Conservation (phyloP, 257 asterid species). For the Solanum neorickii region DNA sequence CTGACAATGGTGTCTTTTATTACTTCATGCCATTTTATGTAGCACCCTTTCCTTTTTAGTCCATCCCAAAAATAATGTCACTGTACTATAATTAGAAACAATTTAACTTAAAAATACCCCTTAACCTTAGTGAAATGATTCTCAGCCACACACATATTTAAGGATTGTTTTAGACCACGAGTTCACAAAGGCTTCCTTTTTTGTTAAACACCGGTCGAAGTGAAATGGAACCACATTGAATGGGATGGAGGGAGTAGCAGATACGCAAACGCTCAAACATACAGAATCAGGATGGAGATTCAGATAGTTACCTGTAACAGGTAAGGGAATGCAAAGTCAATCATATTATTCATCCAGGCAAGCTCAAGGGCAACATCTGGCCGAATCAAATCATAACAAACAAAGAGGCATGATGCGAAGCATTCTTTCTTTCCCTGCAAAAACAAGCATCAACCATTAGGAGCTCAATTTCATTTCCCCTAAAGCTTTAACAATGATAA, state of each 20-base stretch:
- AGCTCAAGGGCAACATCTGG: slow-evolving; percentile 94
- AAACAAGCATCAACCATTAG: not conserved
- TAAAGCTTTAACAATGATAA: not conserved
- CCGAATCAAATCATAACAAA: slow-evolving; percentile 89
- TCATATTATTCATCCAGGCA: slow-evolving; percentile 94
- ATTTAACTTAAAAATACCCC: not conserved
- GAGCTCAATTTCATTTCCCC: not conserved
- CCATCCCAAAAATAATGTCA: not conserved
- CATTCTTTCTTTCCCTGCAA: slow-evolving; percentile 98
- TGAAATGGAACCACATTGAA: not conserved
- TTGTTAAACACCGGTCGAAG: no score
- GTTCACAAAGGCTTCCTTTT: not conserved
- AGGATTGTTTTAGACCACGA: not conserved
- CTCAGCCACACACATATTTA: not conserved
- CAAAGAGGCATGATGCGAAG: slow-evolving; percentile 95
- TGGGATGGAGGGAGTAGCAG: not conserved
- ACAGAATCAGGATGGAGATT: not conserved
- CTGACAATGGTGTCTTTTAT: not conserved
- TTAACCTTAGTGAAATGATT: no score
- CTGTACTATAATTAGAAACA: not conserved
- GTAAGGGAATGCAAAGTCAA: slow-evolving; percentile 94
- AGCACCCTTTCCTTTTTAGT: not conserved
- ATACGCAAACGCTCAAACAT: not conserved
- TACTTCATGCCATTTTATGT: not conserved
- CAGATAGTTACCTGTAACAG: slow-evolving; percentile 68